phyloP scores from a whole-genome alignment of 176 grass and related monocot genomes.

The Ampelocalamus luodianensis region DNA sequence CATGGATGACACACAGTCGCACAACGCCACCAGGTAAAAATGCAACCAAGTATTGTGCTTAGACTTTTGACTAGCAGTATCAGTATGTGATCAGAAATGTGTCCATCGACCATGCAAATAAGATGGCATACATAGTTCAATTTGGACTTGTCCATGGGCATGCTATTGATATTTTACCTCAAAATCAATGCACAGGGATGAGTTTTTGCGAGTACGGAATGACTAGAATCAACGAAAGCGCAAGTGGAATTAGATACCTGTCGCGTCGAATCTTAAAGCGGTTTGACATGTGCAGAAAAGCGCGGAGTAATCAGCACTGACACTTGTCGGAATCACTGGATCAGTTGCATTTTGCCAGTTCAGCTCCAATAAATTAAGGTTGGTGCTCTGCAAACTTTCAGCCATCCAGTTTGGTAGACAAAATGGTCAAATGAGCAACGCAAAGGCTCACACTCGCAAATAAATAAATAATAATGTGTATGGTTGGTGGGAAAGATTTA shows the following conservation, averaged over 20 bases:
- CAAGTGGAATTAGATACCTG: neutral
- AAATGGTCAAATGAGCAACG: conserved; percentile 1
- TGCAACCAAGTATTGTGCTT: neutral
- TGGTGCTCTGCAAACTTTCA: neutral
- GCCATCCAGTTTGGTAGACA: neutral
- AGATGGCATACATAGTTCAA: neutral
- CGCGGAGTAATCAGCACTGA: neutral
- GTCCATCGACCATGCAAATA: neutral
- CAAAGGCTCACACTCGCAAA: neutral
- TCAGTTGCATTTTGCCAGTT: neutral
- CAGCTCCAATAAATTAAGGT: neutral
- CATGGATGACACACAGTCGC: neutral
- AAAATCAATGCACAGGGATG: neutral
- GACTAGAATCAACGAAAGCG: neutral
- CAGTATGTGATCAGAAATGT: neutral
- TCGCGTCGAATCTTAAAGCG: neutral
- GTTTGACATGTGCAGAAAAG: neutral
- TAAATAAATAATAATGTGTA: no score
- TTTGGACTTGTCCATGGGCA: neutral
- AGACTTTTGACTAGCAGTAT: neutral
- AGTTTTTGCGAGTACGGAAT: neutral
- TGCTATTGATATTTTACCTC: neutral
- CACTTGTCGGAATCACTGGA: no score
- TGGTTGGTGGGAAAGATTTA: neutral
- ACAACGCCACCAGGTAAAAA: neutral